Evolutionary conservation across 108 stramenopile genomes (phyloP).

Genomic region (Discostella pseudostelligera): DNA sequence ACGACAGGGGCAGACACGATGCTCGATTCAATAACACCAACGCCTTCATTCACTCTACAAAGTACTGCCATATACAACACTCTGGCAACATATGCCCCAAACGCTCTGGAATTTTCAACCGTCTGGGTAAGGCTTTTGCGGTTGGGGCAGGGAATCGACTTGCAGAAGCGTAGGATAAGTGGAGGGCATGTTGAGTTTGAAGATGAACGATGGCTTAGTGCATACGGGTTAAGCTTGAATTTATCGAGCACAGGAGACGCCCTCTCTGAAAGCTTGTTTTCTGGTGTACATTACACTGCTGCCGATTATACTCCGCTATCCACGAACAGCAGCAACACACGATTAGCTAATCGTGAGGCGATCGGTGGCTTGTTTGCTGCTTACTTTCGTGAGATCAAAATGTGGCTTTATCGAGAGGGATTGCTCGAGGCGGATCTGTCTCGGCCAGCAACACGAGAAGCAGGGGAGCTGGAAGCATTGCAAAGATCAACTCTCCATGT

Average conservation of each 20-base stretch:
- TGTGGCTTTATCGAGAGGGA: constrained; percentile 85
- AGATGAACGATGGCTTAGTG: constrained; percentile 80
- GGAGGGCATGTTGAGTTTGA: constrained; percentile 90
- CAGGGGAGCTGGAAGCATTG: constrained; percentile 63
- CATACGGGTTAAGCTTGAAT: constrained; percentile 83
- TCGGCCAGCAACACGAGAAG: constrained; percentile 44
- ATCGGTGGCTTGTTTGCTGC: constrained; percentile 74
- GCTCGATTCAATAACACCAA: constrained; percentile 28
- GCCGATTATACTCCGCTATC: constrained; percentile 30
- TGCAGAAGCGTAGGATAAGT: constrained; percentile 81
- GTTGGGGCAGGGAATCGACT: constrained; percentile 85
- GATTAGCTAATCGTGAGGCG: constrained; percentile 49
- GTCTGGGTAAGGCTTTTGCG: constrained; percentile 73
- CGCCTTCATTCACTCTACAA: constrained; percentile 26
- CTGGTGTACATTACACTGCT: constrained; percentile 43
- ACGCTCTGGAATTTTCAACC: constrained; percentile 68
- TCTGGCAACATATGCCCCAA: constrained; percentile 50
- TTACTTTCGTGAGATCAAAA: constrained; percentile 79
- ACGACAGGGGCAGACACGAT: constrained; percentile 18
- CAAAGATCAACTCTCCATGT: constrained; percentile 87
- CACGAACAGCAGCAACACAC: constrained; percentile 32
- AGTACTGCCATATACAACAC: constrained; percentile 12
- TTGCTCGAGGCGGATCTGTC: constrained; percentile 66
- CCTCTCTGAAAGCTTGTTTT: constrained; percentile 69
- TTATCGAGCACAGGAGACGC: constrained; percentile 81